A percentile compares a stretch with the other conserved stretches of the same genome.
Evolutionary conservation across 2,329 filamentous ascomycete genomes (phyloP).

Genomic region (Madurella mycetomatis): DNA sequence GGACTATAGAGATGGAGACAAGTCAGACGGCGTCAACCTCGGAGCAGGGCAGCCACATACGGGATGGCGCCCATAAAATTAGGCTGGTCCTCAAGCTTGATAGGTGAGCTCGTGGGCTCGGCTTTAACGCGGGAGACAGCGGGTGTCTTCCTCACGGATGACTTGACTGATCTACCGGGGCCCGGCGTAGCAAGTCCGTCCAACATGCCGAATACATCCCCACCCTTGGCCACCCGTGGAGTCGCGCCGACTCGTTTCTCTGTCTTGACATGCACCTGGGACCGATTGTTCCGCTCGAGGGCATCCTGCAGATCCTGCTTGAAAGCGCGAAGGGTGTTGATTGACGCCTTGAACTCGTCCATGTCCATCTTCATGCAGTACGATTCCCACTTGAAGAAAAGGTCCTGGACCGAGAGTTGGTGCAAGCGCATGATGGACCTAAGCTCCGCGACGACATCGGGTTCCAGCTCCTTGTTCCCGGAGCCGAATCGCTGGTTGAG

Average conservation of each 20-base stretch:
- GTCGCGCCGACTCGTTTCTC: slow-evolving; percentile 60
- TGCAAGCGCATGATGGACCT: slow-evolving; percentile 83
- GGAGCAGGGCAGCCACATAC: slow-evolving; percentile 29
- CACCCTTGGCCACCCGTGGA: slow-evolving; percentile 53
- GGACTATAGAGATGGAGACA: slow-evolving; percentile 34
- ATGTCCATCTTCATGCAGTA: slow-evolving; percentile 92
- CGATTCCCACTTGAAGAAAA: slow-evolving; percentile 98
- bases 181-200: slow-evolving; percentile 62
- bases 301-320: slow-evolving; percentile 84
- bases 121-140: slow-evolving; percentile 44
- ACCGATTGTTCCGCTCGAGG: slow-evolving; percentile 69
- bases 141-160: slow-evolving; percentile 40
- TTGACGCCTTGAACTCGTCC: slow-evolving; percentile 67
- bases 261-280: slow-evolving; percentile 55
- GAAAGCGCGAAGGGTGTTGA: slow-evolving; percentile 69
- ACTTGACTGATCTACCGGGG: slow-evolving; percentile 38
- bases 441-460: slow-evolving; percentile 76
- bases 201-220: slow-evolving; percentile 81
- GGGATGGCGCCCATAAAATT: slow-evolving; percentile 36
- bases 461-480: slow-evolving; percentile 57
- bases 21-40: not conserved
- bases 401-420: slow-evolving; percentile 73
- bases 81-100: slow-evolving; percentile 37
- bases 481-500: slow-evolving; percentile 52
- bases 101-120: slow-evolving; percentile 39